A percentile compares a stretch with the other conserved stretches of the same genome.
phyloP scores from a whole-genome alignment of 2,329 filamentous ascomycete species.

The Xenoacremonium recifei region DNA sequence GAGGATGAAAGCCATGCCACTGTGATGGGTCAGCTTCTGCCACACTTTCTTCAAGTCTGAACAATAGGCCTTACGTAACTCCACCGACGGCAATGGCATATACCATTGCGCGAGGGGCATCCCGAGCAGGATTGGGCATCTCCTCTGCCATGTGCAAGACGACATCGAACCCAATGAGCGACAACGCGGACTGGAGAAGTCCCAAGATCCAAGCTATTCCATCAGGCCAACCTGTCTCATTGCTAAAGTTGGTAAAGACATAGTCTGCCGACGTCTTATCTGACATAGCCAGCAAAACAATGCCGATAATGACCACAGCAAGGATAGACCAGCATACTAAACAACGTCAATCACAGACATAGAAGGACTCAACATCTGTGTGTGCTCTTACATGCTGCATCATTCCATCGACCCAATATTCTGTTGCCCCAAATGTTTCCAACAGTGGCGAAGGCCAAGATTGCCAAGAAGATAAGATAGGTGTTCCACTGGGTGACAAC shows the following conservation, averaged over 20 bases:
- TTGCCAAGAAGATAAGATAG: slow-evolving; percentile 36
- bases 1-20: slow-evolving; percentile 37
- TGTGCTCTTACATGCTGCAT: slow-evolving; percentile 32
- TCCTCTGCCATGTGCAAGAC: slow-evolving; percentile 60
- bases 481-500: neutral
- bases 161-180: slow-evolving; percentile 50
- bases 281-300: slow-evolving; percentile 36
- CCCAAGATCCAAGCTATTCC: slow-evolving; percentile 57
- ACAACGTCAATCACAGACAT: neutral
- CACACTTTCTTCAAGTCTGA: neutral
- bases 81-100: slow-evolving; percentile 42
- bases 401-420: slow-evolving; percentile 40
- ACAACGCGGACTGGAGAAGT: slow-evolving; percentile 55
- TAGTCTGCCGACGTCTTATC: slow-evolving; percentile 32
- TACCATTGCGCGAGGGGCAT: slow-evolving; percentile 49
- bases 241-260: slow-evolving; percentile 50
- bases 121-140: slow-evolving; percentile 49
- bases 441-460: slow-evolving; percentile 14
- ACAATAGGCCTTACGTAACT: slow-evolving; percentile 32
- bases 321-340: slow-evolving; percentile 38
- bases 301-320: slow-evolving; percentile 38
- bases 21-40: too few relatives aligned
- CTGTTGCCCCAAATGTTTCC: slow-evolving; percentile 41
- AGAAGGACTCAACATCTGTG: neutral
- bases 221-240: slow-evolving; percentile 46